Evolutionary conservation across 345 rosid genomes (phyloP).

Genomic region (Eucalyptus sp.): DNA sequence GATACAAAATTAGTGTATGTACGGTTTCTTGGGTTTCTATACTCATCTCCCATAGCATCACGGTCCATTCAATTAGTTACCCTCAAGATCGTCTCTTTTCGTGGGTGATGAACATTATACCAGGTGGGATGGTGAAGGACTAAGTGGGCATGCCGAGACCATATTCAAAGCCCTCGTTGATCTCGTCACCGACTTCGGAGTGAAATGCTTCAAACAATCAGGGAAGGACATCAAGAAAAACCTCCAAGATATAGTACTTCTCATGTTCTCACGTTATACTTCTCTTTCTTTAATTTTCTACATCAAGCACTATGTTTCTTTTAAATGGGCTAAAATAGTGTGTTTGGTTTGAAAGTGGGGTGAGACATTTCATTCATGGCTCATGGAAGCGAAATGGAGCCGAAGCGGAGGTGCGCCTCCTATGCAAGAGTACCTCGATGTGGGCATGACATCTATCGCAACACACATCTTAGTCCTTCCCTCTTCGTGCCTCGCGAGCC

Average conservation of each 20-base stretch:
- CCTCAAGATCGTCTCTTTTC: neutral
- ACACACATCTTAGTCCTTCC: conserved; percentile 14
- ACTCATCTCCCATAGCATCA: neutral
- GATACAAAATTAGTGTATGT: neutral
- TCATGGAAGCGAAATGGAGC: conserved; percentile 48
- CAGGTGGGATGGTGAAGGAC: conserved; percentile 49
- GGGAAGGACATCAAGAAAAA: conserved; percentile 19
- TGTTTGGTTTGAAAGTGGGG: conserved; percentile 25
- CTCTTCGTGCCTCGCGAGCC: neutral
- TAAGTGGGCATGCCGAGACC: conserved; percentile 25
- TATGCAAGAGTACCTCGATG: conserved; percentile 29
- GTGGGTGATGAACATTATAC: neutral
- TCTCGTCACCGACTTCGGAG: conserved; percentile 21
- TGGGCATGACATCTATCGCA: conserved; percentile 35
- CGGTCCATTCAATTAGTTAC: neutral
- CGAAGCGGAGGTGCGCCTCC: conserved; percentile 21
- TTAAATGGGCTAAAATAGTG: too few relatives aligned
- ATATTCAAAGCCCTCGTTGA: conserved; percentile 46
- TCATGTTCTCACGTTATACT: neutral
- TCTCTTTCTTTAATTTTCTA: neutral
- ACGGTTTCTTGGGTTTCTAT: neutral
- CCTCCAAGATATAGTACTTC: conserved; percentile 30
- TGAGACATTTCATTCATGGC: conserved; percentile 55
- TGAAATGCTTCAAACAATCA: conserved; percentile 3
- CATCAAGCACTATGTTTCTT: neutral